phyloP scores from a whole-genome alignment of 345 rosid genomes.

The Hirschfeldia incana region DNA sequence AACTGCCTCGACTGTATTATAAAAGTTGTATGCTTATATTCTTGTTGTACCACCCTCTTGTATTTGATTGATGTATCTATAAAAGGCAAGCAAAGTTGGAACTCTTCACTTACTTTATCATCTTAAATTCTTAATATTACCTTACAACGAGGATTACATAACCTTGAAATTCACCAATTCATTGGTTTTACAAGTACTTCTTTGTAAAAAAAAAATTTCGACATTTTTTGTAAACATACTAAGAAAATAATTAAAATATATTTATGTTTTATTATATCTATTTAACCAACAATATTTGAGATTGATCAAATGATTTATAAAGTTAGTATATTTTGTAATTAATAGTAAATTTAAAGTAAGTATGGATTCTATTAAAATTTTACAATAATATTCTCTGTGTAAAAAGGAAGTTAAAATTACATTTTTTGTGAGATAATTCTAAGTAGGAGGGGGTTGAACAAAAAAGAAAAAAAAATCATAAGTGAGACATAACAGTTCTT shows the following conservation, averaged over 20 bases:
- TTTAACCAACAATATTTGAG: too few species aligned
- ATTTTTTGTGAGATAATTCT: too few species aligned
- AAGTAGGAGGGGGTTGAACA: too few species aligned
- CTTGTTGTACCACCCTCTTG: constrained; percentile 9
- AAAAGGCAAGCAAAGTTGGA: constrained; percentile 22
- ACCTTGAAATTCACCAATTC: neutral
- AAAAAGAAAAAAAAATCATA: too few species aligned
- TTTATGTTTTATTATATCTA: neutral
- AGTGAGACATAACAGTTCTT: neutral
- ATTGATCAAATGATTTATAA: too few species aligned
- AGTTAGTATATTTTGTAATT: too few species aligned
- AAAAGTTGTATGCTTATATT: constrained; percentile 31
- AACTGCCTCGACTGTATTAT: constrained; percentile 39
- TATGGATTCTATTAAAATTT: too few species aligned
- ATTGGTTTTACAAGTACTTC: neutral
- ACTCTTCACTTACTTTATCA: neutral
- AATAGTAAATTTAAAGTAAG: too few species aligned
- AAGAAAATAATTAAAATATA: neutral
- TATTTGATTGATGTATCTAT: constrained; percentile 30
- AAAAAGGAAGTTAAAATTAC: too few species aligned
- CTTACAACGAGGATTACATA: neutral
- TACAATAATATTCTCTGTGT: neutral
- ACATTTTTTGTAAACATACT: too few species aligned
- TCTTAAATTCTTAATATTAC: neutral
- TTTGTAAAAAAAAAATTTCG: neutral